These are phyloP conservation scores for Lactuca sativa DNA, from an alignment of 129 eudicot species.

Conservation along the genomic window DNA sequence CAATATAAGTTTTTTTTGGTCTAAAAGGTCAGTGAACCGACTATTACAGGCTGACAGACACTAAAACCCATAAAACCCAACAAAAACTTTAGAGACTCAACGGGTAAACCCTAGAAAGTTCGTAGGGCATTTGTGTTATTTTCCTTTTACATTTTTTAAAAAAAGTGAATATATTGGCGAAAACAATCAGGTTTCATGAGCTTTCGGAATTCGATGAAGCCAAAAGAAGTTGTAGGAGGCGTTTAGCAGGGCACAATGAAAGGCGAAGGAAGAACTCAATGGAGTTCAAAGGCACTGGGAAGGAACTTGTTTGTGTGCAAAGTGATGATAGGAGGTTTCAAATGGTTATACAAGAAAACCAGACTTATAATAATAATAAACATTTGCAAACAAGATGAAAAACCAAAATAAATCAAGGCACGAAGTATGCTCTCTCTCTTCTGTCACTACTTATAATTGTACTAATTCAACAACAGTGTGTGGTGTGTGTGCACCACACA, in stretches of 20 bases:
- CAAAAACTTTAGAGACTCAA: too few species aligned
- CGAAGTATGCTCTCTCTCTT: conserved; percentile 57
- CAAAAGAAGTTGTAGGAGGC: conserved; percentile 57
- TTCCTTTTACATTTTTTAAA: too few species aligned
- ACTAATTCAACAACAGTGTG: neutral
- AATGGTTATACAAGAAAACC: conserved; percentile 35
- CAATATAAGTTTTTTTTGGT: too few species aligned
- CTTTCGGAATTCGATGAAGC: conserved; percentile 55
- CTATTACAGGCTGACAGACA: too few species aligned
- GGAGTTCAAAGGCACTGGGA: conserved; percentile 31
- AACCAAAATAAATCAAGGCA: neutral
- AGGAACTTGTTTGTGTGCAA: conserved; percentile 40
- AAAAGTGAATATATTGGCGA: neutral
- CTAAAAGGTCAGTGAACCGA: too few species aligned
- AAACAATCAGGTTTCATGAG: conserved; percentile 48
- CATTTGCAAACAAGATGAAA: conserved; percentile 42
- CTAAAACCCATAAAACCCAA: too few species aligned
- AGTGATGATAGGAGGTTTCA: conserved; percentile 39
- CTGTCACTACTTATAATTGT: conserved; percentile 39
- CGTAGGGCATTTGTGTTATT: too few species aligned
- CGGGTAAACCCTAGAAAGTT: too few species aligned
- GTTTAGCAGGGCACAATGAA: conserved; percentile 61
- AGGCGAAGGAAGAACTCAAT: conserved; percentile 50
- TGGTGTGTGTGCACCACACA: neutral
- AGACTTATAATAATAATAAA: conserved; percentile 16